Conservation (phyloP, 1,284 basidiomycete species). For the Ustilago crameri region DNA sequence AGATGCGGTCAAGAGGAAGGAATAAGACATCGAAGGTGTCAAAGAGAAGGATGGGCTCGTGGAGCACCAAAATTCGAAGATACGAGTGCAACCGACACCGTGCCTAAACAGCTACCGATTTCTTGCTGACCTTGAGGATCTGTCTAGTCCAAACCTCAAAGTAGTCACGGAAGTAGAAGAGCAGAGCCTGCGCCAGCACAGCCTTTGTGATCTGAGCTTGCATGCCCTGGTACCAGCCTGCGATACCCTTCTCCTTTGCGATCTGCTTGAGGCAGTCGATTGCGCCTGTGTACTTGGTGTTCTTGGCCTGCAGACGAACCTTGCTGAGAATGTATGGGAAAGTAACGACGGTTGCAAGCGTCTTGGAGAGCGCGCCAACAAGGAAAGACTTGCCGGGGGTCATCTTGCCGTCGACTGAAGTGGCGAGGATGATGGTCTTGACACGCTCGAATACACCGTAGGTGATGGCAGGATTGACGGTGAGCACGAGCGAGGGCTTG, state of each 20-base stretch:
- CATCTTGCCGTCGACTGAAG: slow-evolving; percentile 75
- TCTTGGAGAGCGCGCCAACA: slow-evolving; percentile 93
- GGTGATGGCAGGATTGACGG: slow-evolving; percentile 94
- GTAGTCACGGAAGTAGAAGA: slow-evolving; percentile 67
- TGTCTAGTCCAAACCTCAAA: slow-evolving; percentile 67
- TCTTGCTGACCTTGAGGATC: slow-evolving; percentile 51
- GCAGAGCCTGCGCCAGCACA: slow-evolving; percentile 79
- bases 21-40: not conserved
- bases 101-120: slow-evolving; percentile 20
- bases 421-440: slow-evolving; percentile 74
- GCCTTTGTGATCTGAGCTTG: slow-evolving; percentile 89
- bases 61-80: not conserved
- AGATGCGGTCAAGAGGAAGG: slow-evolving; percentile 17
- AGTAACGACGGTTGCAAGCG: slow-evolving; percentile 79
- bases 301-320: slow-evolving; percentile 88
- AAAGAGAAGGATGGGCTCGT: not conserved
- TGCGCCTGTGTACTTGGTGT: slow-evolving; percentile 75
- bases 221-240: slow-evolving; percentile 96
- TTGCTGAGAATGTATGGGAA: slow-evolving; percentile 85
- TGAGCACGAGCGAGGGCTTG: slow-evolving; percentile 90
- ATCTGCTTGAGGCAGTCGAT: slow-evolving; percentile 81
- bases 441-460: slow-evolving; percentile 92
- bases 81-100: not conserved
- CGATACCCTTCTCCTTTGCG: slow-evolving; percentile 73
- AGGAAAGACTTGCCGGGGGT: slow-evolving; percentile 84